Conservation (phyloP, 352 stramenopile species). For the Pythium vanterpoolii region DNA sequence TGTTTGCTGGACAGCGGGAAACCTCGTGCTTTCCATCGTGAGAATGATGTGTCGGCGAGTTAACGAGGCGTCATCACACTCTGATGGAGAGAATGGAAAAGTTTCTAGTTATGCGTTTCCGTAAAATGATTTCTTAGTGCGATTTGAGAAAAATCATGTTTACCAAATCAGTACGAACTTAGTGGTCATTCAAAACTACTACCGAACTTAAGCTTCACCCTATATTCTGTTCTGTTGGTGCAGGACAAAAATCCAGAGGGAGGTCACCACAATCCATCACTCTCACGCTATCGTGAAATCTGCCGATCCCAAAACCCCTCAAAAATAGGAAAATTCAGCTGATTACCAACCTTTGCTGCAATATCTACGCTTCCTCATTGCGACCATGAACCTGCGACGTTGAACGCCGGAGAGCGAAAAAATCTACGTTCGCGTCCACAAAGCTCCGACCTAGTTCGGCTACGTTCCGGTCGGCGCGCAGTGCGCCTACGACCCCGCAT, state of each 20-base stretch:
- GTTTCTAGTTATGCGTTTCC: too few species aligned
- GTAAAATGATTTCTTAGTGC: too few species aligned
- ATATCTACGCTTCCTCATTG: too few species aligned
- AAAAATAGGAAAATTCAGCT: neutral
- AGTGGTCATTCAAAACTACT: neutral
- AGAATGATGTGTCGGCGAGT: too few species aligned
- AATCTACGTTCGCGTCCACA: neutral
- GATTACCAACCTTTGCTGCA: too few species aligned
- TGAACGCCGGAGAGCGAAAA: too few species aligned
- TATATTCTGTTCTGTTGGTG: neutral
- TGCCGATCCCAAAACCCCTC: neutral
- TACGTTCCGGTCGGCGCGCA: slow-evolving; percentile 55
- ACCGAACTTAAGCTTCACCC: neutral
- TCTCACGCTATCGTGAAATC: neutral
- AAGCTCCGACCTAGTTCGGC: too few species aligned
- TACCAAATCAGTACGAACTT: neutral
- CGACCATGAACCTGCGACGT: too few species aligned
- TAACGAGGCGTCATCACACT: too few species aligned
- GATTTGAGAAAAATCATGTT: neutral
- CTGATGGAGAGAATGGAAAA: too few species aligned
- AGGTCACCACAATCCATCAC: neutral
- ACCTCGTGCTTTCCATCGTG: too few species aligned
- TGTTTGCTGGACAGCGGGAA: too few species aligned
- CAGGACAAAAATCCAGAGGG: neutral
- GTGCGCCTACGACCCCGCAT: slow-evolving; percentile 55